Conservation (phyloP, 495 filamentous ascomycete species). For the Gamarada debralockiae region DNA sequence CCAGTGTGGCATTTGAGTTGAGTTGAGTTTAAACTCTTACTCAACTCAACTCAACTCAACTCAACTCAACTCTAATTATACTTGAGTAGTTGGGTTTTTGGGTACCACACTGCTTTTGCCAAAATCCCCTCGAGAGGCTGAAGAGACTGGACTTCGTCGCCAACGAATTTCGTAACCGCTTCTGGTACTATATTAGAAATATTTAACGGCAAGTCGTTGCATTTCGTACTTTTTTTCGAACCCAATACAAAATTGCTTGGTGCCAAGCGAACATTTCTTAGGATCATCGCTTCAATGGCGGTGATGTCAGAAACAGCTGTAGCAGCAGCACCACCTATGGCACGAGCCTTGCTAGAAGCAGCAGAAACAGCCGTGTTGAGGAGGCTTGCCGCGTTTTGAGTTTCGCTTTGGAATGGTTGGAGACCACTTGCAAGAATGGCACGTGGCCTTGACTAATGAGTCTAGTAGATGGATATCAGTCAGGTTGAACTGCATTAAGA, state of each 20-base stretch:
- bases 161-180: no score
- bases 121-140: no score
- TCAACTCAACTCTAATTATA: no score
- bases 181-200: no score
- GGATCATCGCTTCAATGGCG: neutral
- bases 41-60: no score
- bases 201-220: neutral
- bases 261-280: neutral
- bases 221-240: neutral
- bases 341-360: slow-evolving; percentile 7
- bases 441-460: neutral
- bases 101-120: no score
- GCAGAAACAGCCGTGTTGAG: slow-evolving; percentile 6
- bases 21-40: no score
- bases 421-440: neutral
- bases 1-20: no score
- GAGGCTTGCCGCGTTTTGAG: slow-evolving; percentile 1
- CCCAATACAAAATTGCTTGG: neutral
- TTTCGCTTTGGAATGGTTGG: slow-evolving; percentile 11
- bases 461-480: no score
- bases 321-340: neutral
- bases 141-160: no score
- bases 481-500: no score
- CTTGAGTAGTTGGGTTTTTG: no score
- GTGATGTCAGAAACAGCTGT: neutral